Percentiles rank a stretch among this genome's conserved stretches.
Conservation (phyloP, 2,329 filamentous ascomycete genomes). For the Periconia sp. region DNA sequence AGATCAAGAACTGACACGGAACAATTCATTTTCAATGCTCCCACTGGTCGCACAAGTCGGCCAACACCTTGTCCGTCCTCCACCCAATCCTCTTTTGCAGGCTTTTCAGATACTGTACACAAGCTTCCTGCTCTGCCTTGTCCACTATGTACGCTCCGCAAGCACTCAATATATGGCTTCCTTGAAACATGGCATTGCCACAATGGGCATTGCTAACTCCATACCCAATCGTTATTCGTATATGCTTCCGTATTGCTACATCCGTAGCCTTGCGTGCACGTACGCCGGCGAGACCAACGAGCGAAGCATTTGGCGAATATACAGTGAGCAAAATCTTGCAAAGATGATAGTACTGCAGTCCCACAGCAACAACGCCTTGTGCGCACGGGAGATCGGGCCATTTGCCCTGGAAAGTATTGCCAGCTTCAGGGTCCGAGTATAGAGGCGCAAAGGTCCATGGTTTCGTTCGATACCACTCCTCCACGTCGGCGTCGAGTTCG, state of each 20-base stretch:
- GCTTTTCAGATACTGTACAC: constrained; percentile 31
- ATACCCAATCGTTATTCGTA: constrained; percentile 36
- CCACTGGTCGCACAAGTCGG: constrained; percentile 33
- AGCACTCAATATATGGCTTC: constrained; percentile 35
- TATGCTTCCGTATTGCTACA: constrained; percentile 32
- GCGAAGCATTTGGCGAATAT: constrained; percentile 34
- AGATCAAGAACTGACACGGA: too few species aligned
- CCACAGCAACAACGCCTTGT: constrained; percentile 33
- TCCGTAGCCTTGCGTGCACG: constrained; percentile 33
- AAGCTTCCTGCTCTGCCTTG: constrained; percentile 31
- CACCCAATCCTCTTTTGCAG: constrained; percentile 31
- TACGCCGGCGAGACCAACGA: constrained; percentile 33
- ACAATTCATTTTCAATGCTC: constrained; percentile 2
- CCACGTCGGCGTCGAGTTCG: constrained; percentile 33
- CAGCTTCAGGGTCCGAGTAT: constrained; percentile 25
- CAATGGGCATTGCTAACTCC: constrained; percentile 34
- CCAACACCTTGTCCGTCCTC: constrained; percentile 34
- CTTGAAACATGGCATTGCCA: constrained; percentile 38
- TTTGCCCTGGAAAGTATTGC: constrained; percentile 24
- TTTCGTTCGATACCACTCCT: constrained; percentile 39
- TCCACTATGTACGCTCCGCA: constrained; percentile 37
- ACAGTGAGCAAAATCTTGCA: constrained; percentile 38
- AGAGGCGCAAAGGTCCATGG: constrained; percentile 37
- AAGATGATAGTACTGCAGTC: constrained; percentile 38
- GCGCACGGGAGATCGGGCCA: constrained; percentile 33